Conservation (phyloP, 2,329 filamentous ascomycete species). For the Neopestalotiopsis rosae region DNA sequence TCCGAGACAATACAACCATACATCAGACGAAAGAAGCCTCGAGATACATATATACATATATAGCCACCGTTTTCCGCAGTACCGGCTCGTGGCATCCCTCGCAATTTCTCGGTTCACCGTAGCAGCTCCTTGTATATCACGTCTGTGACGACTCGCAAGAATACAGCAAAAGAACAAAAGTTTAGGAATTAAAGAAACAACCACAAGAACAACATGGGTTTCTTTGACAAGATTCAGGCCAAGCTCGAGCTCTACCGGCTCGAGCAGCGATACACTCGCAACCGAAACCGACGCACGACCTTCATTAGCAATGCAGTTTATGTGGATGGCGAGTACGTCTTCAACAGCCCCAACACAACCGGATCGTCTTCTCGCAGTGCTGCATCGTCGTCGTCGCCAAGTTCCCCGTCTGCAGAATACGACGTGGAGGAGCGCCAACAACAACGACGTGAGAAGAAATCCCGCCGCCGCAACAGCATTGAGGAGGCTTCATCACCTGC, state of each 20-base stretch:
- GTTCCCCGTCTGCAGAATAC: constrained; percentile 22
- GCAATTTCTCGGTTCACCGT: not conserved
- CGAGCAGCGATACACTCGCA: constrained; percentile 92
- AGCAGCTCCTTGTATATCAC: not conserved
- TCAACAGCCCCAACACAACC: constrained; percentile 67
- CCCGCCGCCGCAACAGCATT: constrained; percentile 28
- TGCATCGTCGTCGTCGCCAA: constrained; percentile 25
- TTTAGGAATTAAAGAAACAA: not conserved
- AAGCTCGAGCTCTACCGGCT: constrained; percentile 91
- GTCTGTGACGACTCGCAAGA: not conserved
- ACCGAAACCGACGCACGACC: constrained; percentile 83
- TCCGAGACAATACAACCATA: not conserved
- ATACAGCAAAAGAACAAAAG: not conserved
- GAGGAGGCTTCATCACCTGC: constrained; percentile 33
- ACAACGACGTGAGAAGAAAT: not conserved
- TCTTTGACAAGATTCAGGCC: constrained; percentile 66
- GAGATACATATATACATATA: not conserved
- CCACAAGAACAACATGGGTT: constrained; percentile 41
- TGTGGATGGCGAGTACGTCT: constrained; percentile 94
- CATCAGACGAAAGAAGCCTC: not conserved
- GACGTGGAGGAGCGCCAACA: constrained; percentile 23
- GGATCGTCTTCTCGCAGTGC: constrained; percentile 58
- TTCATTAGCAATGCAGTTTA: constrained; percentile 91
- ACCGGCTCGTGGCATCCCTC: not conserved
- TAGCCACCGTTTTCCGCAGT: not conserved